Conservation (phyloP, 129 eudicot genomes). For the Lactuca sativa region DNA sequence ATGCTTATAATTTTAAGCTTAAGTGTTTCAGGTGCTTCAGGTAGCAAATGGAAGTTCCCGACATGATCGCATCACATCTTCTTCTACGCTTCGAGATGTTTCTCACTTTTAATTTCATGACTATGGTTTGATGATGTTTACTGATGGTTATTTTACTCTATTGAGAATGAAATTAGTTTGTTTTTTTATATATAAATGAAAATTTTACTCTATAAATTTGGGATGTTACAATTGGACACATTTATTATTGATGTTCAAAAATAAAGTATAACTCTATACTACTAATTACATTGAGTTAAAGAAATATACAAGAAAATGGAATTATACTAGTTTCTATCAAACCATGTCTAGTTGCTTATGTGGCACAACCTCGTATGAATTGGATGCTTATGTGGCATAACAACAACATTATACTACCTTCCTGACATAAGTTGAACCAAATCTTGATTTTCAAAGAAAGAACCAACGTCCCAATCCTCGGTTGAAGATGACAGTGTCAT, state of each 20-base stretch:
- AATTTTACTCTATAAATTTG: too few relatives aligned
- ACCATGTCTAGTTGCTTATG: conserved; percentile 10
- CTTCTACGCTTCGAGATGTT: too few relatives aligned
- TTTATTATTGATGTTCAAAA: conserved; percentile 1
- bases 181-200: too few relatives aligned
- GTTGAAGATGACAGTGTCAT: conserved; percentile 61
- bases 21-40: too few relatives aligned
- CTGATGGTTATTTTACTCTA: too few relatives aligned
- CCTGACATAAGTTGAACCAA: conserved; percentile 62
- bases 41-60: too few relatives aligned
- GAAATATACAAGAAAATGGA: conserved; percentile 9
- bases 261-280: conserved; percentile 2
- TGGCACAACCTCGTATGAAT: background rate
- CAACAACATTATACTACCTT: conserved; percentile 33
- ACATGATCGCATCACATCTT: too few relatives aligned
- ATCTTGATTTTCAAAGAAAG: conserved; percentile 57
- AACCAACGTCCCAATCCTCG: conserved; percentile 59
- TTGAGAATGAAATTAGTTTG: too few relatives aligned
- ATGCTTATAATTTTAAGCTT: too few relatives aligned
- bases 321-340: background rate
- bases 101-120: too few relatives aligned
- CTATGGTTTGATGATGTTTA: too few relatives aligned
- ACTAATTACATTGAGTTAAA: conserved; percentile 14
- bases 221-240: background rate
- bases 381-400: background rate